Base-by-base conservation (phyloP, 441 rosid species). In the Bruguiera hainesii region DNA sequence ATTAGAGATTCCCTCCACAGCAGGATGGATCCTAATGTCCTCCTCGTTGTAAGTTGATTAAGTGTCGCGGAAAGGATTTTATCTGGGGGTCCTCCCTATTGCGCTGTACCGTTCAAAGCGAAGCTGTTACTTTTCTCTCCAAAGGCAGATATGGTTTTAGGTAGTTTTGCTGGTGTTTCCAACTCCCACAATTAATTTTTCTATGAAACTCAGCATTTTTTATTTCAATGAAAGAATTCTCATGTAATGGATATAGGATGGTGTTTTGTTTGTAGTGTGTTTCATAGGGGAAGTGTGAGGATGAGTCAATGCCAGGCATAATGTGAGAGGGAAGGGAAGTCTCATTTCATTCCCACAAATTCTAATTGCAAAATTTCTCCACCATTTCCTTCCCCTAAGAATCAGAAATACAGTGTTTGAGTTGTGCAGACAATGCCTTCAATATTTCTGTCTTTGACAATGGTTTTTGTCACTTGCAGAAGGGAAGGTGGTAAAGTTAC, bases 61-160 rank as follows among this genome's bases (percentile, higher is more conserved):
- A 23, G 23, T 23, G 23, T 23, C 23, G 1, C 23, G 1, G 92
- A 88, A 2, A 79, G 79, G 70, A 84, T 91, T 76, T 88, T 94
- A 30, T 71, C 87, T 2, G 87, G 83, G 55, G 76, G 89, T 73
- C 79, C 79, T 71, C 94, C 96, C 0, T 88, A 87, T 80, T 74
- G 80, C 64, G 89, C 89, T 5, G 88, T 91, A 10, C 82, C 68
- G 65, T 78, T 88, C 35, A 74, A 73, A 63, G 85, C 97, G 25
- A 84, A 79, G 33, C 72, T 91, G 51, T 76, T 94, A 19, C 72
- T 91, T 2, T 94, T 94, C 72, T 82, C 85, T 60, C 99, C 98
- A 6, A 86, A 82, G 76, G 86, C 92, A 4, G 73, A 86, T 64
- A 83, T 81, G 91, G 75, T 87, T 25, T 72, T 94, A 72, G 97